A percentile compares a stretch with the other conserved stretches of the same genome.
phyloP scores from a whole-genome alignment of 2,329 filamentous ascomycete species.

The Ceratocystiopsis minuta region DNA sequence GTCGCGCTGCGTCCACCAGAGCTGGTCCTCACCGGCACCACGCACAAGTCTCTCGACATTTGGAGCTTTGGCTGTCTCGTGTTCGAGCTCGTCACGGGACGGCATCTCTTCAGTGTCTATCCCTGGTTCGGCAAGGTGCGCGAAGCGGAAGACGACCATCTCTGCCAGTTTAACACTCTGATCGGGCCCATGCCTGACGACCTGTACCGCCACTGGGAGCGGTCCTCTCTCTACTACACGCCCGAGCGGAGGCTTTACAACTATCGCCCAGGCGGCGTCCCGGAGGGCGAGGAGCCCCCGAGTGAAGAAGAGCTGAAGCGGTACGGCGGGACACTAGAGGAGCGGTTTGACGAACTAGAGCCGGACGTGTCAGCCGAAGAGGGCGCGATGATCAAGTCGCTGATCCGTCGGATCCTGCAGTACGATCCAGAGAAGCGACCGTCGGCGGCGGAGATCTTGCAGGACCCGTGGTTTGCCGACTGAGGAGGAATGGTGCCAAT shows the following conservation, averaged over 20 bases:
- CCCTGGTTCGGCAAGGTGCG: neutral
- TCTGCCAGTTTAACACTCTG: neutral
- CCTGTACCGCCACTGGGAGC: neutral
- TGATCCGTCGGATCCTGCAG: neutral
- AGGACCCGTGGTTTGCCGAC: neutral
- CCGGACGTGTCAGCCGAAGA: neutral
- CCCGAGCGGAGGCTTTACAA: neutral
- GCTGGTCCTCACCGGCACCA: neutral
- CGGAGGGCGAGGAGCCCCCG: neutral
- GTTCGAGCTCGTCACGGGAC: slow-evolving; percentile 2
- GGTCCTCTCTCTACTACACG: neutral
- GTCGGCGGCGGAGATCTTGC: neutral
- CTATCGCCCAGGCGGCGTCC: neutral
- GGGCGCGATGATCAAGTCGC: neutral
- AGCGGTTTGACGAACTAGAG: neutral
- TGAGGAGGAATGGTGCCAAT: too few species aligned
- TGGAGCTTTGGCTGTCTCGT: slow-evolving; percentile 5
- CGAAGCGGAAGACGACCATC: slow-evolving; percentile 1
- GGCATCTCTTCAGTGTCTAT: slow-evolving; percentile 1
- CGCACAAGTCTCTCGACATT: neutral
- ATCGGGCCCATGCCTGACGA: neutral
- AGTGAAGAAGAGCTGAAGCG: neutral
- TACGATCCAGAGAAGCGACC: neutral
- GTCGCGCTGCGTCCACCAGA: neutral
- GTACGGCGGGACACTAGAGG: neutral